Evolutionary conservation across 495 filamentous ascomycete genomes (phyloP).

Genomic region (Penicillium steckii): DNA sequence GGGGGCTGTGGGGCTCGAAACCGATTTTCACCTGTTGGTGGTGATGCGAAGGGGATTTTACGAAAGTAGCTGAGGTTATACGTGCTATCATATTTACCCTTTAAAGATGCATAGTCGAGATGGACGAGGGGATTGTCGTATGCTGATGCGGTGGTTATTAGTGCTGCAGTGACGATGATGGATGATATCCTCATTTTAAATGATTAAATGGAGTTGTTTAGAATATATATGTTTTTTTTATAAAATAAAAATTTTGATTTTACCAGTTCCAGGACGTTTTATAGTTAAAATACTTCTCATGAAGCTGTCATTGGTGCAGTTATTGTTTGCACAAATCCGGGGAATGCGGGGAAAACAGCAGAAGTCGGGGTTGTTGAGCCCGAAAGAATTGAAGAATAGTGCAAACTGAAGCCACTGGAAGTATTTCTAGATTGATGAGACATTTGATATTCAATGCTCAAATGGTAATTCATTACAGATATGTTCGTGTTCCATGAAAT

Average conservation of each 20-base stretch:
- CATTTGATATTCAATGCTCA: no score
- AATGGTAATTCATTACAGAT: conserved; percentile 3
- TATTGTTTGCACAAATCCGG: conserved; percentile 16
- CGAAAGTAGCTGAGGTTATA: conserved; percentile 55
- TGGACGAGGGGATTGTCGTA: conserved; percentile 27
- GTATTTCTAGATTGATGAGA: no score
- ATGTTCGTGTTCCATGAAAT: conserved; percentile 6
- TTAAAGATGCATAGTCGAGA: conserved; percentile 58
- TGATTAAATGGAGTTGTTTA: not conserved
- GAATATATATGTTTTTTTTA: not conserved
- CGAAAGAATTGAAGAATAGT: no score
- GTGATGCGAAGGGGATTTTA: conserved; percentile 60
- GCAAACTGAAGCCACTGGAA: not conserved
- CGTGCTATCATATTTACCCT: conserved; percentile 50
- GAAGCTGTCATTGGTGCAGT: conserved; percentile 22
- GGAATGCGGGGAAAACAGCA: conserved; percentile 18
- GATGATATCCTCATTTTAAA: conserved; percentile 9
- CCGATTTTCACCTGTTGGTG: conserved; percentile 52
- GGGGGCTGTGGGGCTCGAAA: conserved; percentile 59
- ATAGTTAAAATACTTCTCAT: not conserved
- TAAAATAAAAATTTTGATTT: not conserved
- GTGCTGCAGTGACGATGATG: not conserved
- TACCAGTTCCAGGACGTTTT: no score
- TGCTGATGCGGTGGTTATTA: conserved; percentile 11
- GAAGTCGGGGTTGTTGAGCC: conserved; percentile 16